Base-by-base conservation (phyloP, 1,139 yeast species). In the Kurtzmaniella quercitrusa region DNA sequence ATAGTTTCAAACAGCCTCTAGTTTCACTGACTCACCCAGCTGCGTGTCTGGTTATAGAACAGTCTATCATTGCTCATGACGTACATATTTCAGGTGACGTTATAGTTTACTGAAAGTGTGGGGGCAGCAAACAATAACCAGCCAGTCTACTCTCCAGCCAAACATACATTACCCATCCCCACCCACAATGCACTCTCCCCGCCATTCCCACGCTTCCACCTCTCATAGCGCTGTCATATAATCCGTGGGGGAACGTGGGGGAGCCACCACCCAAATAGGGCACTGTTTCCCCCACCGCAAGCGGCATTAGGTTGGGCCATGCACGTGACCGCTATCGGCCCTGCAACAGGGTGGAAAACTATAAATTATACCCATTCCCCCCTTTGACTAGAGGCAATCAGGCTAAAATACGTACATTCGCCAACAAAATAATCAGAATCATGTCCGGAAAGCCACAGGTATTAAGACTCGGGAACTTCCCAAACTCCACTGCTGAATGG, bases 401-500 rank as follows among this genome's bases (percentile, higher is more conserved):
- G 19, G 14, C 15, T 16, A 4, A 25, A 14, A 25, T 19, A 37
- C 23, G 23, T 12, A 21, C 31, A 7, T 27, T 27, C 12, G 4
- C 12, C 14, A 27, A n/a, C 5, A 7, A 27, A 27, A 3, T n/a
- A 27, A 27, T 27, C 14, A 27, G 31, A 27, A 4, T 17, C 8
- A 49, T 46, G 25, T 24, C 52, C 14, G 37, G 46, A 6, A 73
- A 70, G 56, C 81, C 85, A 41, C 74, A 77, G 49, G 79, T 85
- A 2, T 69, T 85, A 43, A 73, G 84, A 65, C 58, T 85, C 23
- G 89, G 87, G 3, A 64, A 71, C 12, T 68, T 76, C 42, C 58
- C 62, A 41, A 77, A 65, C 54, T 85, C 85, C 18, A 77, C 75
- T 39, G 63, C 69, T 9, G 79, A 79, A 41, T 84, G 90, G 89